Base-by-base conservation (phyloP, 2,329 filamentous ascomycete species). In the Penicillium concentricum region DNA sequence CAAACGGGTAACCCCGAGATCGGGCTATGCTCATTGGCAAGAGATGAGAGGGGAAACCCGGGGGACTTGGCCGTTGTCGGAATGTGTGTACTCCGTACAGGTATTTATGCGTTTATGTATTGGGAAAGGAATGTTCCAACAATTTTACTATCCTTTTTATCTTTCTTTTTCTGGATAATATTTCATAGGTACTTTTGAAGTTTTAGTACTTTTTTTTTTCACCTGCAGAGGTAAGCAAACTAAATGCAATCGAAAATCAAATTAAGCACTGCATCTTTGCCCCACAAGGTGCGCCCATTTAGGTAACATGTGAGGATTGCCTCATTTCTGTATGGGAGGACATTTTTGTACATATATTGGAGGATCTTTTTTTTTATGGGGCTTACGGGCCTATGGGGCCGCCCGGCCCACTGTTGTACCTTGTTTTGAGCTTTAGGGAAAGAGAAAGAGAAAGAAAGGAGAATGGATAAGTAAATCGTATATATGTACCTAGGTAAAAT, bases 31-130 rank as follows among this genome's bases (percentile, higher is more conserved):
- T 28, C 22, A 44, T 46, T 34, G 43, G 22, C n/a, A 48, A 57
- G 28, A 52, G 45, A 12, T 24, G 37, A 39, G 41, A 60, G 56
- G 57, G 47, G 58, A 56, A 61, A 62, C 61, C 58, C 64, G 61
- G 51, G 55, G 35, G 59, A 56, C 66, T 67, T 68, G 67, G 63
- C 69, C 68, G 68, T 69, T 69, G 68, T 71, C 69, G 69, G 68
- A 66, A 67, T 59, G 38, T 58, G 42, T 32, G 20, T 16, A 10
- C 55, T 49, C 52, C 48, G 56, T 53, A 64, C 61, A 52, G 57
- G 59, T 60, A 60, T 35, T 51, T 44, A 53, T 48, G 43, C 18
- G 22, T 22, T 16, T 20, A 42, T 50, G 16, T n/a, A 24, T 47
- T 57, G 28, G 28, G 28, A 28, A 8, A 9, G 28, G 28, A 32